Conservation (phyloP, 1,139 yeast genomes). For the Hyphopichia khmerensis region DNA sequence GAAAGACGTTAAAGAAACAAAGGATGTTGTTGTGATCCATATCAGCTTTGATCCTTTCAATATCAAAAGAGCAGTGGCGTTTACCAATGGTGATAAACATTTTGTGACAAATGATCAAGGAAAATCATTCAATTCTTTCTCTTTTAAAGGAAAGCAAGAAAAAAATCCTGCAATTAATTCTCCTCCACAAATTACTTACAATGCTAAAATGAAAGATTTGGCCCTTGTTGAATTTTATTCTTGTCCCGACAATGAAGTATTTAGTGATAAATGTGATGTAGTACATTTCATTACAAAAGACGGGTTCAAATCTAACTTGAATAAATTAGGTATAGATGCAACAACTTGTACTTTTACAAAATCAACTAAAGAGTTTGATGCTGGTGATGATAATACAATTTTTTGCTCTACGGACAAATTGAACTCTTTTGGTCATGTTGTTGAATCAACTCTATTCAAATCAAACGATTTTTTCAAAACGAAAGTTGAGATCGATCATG, state of each 20-base stretch:
- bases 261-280: constrained; percentile 29
- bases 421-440: constrained; percentile 46
- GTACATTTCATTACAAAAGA: constrained; percentile 52
- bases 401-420: constrained; percentile 46
- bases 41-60: constrained; percentile 47
- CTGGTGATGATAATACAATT: constrained; percentile 43
- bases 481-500: constrained; percentile 18
- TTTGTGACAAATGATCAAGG: constrained; percentile 61
- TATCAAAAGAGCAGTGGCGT: constrained; percentile 52
- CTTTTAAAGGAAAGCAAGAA: constrained; percentile 10
- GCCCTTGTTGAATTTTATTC: constrained; percentile 37
- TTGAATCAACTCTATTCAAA: constrained; percentile 39
- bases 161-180: constrained; percentile 11
- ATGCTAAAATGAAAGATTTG: constrained; percentile 39
- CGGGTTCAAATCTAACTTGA: constrained; percentile 47
- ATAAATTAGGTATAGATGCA: constrained; percentile 30
- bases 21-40: constrained; percentile 20
- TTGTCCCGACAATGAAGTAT: constrained; percentile 29
- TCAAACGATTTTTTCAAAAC: constrained; percentile 59
- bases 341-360: constrained; percentile 54
- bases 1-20: constrained; percentile 32
- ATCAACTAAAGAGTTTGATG: constrained; percentile 36
- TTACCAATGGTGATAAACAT: constrained; percentile 38
- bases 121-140: constrained; percentile 51
- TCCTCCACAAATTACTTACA: constrained; percentile 28